phyloP scores from a whole-genome alignment of 768 basidiomycete genomes.

The Suillus paluster region DNA sequence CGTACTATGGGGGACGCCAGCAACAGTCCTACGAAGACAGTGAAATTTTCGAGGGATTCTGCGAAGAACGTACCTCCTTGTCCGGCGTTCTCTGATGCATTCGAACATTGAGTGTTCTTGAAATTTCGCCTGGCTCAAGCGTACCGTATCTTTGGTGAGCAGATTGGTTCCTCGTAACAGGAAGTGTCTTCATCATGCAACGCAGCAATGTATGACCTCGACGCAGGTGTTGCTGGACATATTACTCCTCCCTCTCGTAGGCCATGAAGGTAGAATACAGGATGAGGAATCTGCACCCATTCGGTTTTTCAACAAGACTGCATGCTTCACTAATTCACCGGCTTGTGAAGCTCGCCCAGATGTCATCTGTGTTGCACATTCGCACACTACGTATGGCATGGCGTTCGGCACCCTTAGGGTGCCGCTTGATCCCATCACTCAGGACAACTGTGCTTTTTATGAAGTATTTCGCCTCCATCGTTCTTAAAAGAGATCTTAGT shows the following conservation, averaged over 20 bases:
- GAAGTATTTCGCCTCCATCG: slow-evolving; percentile 15
- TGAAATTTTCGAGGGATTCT: too few relatives aligned
- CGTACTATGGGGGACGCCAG: background rate
- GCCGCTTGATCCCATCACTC: slow-evolving; percentile 36
- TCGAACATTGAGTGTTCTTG: slow-evolving; percentile 45
- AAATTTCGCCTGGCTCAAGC: slow-evolving; percentile 52
- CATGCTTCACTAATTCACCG: slow-evolving; percentile 42
- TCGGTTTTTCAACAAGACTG: slow-evolving; percentile 41
- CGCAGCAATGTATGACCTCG: slow-evolving; percentile 41
- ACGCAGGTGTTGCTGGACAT: slow-evolving; percentile 54
- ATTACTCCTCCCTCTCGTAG: slow-evolving; percentile 56
- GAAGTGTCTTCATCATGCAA: slow-evolving; percentile 20
- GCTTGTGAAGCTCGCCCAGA: slow-evolving; percentile 42
- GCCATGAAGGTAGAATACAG: slow-evolving; percentile 40
- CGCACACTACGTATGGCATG: slow-evolving; percentile 40
- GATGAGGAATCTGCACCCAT: slow-evolving; percentile 35
- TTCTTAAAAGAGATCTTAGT: background rate
- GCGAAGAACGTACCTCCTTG: background rate
- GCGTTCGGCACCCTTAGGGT: slow-evolving; percentile 42
- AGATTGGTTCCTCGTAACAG: background rate
- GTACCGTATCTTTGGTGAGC: slow-evolving; percentile 48
- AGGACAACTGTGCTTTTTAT: slow-evolving; percentile 40
- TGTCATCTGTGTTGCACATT: slow-evolving; percentile 38
- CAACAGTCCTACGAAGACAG: background rate
- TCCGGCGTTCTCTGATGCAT: slow-evolving; percentile 39